Base-by-base conservation (phyloP, 108 stramenopile genomes). In the Nitzschia sp. region DNA sequence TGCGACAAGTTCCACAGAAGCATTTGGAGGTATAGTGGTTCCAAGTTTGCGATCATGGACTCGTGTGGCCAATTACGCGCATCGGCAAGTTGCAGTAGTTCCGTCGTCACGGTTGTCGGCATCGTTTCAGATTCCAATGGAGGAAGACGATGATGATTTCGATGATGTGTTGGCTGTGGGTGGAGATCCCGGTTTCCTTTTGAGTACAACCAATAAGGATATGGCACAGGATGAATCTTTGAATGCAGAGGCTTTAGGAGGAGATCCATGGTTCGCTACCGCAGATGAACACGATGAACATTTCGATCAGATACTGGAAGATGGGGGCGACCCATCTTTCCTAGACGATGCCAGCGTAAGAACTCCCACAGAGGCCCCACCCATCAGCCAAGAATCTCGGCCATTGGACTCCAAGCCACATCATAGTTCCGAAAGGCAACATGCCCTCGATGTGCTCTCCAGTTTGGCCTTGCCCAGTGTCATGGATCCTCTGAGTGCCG, bases 241-340 rank as follows among this genome's bases (percentile, higher is more conserved):
- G 5, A 5, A 34, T 34, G 42, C 68, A 44, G 67, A 68, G 37
- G 74, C 59, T 39, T 61, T 75, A 51, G 74, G 74, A 41, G 74
- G 74, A 51, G 74, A 75, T 26, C 61, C 74, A 2, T 75, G 61
- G 21, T 75, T 75, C 43, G 25, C 68, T 41, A 24, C 43, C 21
- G 24, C 6, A 19, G 10, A 37, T 0, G 61, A 63, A 0, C 40
- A 63, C 39, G 29, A 37, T 14, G 38, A 0, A 26, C 34, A 37
- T 19, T 1, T 25, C 20, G 60, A 40, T 38, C 50, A 58, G 17
- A 38, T 61, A 7, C 22, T 21, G 8, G 0, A 10, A 21, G 10
- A 39, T 17, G 43, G 60, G 52, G 58, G 51, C n/a, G 72, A 73
- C 44, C 72, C 72, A 22, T 73, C 60, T 48, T 73, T 73, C 51